Base-by-base conservation (phyloP, 352 stramenopile species). In the Pythium scleroteichum region DNA sequence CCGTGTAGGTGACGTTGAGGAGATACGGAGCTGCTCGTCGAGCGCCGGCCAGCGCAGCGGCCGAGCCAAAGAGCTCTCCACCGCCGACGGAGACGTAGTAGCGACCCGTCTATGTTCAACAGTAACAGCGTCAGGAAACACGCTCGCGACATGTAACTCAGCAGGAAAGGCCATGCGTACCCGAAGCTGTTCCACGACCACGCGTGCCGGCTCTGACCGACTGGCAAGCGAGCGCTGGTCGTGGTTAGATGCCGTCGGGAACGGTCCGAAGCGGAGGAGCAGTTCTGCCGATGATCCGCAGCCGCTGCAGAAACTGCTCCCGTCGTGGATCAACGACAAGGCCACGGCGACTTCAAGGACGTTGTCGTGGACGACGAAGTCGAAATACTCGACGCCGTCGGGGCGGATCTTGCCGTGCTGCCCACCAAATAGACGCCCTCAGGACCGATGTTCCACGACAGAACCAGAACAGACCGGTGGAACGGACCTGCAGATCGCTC, bases 341-440 rank as follows among this genome's bases (percentile, higher is more conserved):
- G 39, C n/a, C 39, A 64, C 38, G 4, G 19, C 10, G 19, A 64
- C 57, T 2, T 13, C 12, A 3, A 47, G 47, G 10, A 59, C 41
- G 9, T 62, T 29, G n/a, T 68, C 61, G 12, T 45, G 17, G 14
- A 63, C 61, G 12, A 35, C 3, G 23, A 73, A 73, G 26, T 73
- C 66, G 46, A 69, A 66, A 42, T 66, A 69, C 46, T 69, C 61
- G 59, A 73, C 17, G 32, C 60, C 66, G 35, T 73, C 66, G 6
- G 54, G 23, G 13, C 47, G 24, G 59, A 69, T 47, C 33, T 55
- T 62, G 27, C 60, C 66, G 40, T 66, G 33, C 66, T 69, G 53
- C 29, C 5, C 5, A 35, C 10, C 29, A 10, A 10, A 35, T 10
- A 35, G 10, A 5, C 29, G 5, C 29, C 29, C 5, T 35, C 17